Conservation (phyloP, 2,329 filamentous ascomycete species). For the Penicillium digitatum region DNA sequence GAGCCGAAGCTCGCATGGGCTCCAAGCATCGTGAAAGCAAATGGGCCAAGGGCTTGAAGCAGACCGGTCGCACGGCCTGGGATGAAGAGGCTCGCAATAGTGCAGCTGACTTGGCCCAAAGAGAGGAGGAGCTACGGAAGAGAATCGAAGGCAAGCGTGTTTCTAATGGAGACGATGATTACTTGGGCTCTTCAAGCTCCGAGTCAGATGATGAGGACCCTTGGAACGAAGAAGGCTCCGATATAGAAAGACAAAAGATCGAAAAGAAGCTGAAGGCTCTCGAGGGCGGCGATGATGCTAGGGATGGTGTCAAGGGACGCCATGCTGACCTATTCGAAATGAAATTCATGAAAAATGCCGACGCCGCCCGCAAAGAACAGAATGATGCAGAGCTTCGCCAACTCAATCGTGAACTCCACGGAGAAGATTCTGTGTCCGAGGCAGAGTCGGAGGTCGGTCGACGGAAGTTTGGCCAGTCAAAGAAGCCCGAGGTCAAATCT, state of each 20-base stretch:
- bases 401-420: slow-evolving; percentile 66
- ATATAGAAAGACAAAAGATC: slow-evolving; percentile 36
- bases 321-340: slow-evolving; percentile 71
- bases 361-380: slow-evolving; percentile 68
- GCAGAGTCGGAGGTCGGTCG: slow-evolving; percentile 63
- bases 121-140: slow-evolving; percentile 75
- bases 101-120: slow-evolving; percentile 73
- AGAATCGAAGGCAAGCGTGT: slow-evolving; percentile 71
- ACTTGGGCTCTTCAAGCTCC: slow-evolving; percentile 51
- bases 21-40: slow-evolving; percentile 82
- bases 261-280: slow-evolving; percentile 46
- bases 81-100: slow-evolving; percentile 79
- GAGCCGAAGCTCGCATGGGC: slow-evolving; percentile 81
- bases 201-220: slow-evolving; percentile 59
- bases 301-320: slow-evolving; percentile 41
- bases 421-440: slow-evolving; percentile 55
- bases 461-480: slow-evolving; percentile 39
- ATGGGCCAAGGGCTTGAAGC: slow-evolving; percentile 82
- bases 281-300: slow-evolving; percentile 47
- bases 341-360: slow-evolving; percentile 92
- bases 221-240: slow-evolving; percentile 50
- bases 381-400: slow-evolving; percentile 73
- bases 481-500: slow-evolving; percentile 29
- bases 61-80: slow-evolving; percentile 76
- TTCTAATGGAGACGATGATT: slow-evolving; percentile 59